Evolutionary conservation across 2,329 filamentous ascomycete species (phyloP).

Genomic region (Akanthomyces muscarius): DNA sequence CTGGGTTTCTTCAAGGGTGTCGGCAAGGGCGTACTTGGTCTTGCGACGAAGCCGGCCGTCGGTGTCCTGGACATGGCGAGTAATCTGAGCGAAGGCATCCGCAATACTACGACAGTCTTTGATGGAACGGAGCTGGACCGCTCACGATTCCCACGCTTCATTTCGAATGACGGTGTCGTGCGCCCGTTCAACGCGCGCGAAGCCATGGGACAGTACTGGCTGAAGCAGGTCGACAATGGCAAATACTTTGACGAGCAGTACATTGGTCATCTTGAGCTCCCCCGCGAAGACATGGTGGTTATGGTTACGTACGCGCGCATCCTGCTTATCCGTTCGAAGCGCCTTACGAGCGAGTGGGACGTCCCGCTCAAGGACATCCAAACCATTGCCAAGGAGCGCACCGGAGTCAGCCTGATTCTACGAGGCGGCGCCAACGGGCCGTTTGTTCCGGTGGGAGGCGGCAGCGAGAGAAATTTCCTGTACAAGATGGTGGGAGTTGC

Average conservation of each 20-base stretch:
- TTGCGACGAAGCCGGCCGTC: slow-evolving; percentile 96
- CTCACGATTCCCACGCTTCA: slow-evolving; percentile 87
- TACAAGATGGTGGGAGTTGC: slow-evolving; percentile 64
- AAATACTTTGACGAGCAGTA: slow-evolving; percentile 98
- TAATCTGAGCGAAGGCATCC: slow-evolving; percentile 94
- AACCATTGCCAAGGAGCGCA: slow-evolving; percentile 94
- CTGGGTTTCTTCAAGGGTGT: slow-evolving; percentile 96
- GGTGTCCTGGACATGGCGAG: slow-evolving; percentile 95
- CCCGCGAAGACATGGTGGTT: slow-evolving; percentile 80
- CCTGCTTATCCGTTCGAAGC: slow-evolving; percentile 82
- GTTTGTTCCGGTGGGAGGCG: slow-evolving; percentile 90
- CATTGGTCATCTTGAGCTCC: slow-evolving; percentile 91
- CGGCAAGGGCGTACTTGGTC: slow-evolving; percentile 86
- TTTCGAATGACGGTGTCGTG: slow-evolving; percentile 88
- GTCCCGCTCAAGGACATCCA: slow-evolving; percentile 93
- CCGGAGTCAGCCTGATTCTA: slow-evolving; percentile 82
- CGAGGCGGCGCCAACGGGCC: slow-evolving; percentile 91
- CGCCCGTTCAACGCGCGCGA: slow-evolving; percentile 92
- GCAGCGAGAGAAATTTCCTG: slow-evolving; percentile 62
- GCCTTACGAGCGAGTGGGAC: slow-evolving; percentile 89
- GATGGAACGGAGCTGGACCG: slow-evolving; percentile 92
- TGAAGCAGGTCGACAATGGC: slow-evolving; percentile 96
- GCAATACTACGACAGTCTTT: slow-evolving; percentile 98
- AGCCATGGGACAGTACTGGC: slow-evolving; percentile 95
- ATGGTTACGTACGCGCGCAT: slow-evolving; percentile 87